These are phyloP conservation scores for Sherardia arvensis DNA, from an alignment of 257 asterid genomes.

Conservation along the genomic window DNA sequence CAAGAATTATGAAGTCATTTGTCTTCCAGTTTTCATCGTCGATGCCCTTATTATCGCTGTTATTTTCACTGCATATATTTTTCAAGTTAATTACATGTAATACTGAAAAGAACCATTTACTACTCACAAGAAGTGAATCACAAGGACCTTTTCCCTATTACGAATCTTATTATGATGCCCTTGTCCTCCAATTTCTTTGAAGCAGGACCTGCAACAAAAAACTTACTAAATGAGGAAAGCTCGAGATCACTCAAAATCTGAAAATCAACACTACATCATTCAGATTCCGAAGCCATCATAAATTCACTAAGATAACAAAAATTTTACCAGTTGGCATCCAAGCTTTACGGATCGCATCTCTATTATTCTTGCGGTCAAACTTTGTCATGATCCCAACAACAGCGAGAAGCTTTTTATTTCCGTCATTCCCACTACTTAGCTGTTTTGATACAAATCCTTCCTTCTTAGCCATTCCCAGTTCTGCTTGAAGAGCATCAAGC, in stretches of 20 bases:
- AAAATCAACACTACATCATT: background rate
- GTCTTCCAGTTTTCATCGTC: constrained; percentile 57
- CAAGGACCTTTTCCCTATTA: constrained; percentile 76
- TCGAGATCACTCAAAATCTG: background rate
- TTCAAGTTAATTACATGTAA: constrained; percentile 32
- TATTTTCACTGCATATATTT: constrained; percentile 53
- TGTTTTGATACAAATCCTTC: constrained; percentile 61
- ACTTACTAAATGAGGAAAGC: background rate
- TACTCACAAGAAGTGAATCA: constrained; percentile 18
- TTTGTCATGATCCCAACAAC: constrained; percentile 65
- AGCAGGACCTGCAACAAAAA: constrained; percentile 42
- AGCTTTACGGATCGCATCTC: constrained; percentile 89
- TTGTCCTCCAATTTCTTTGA: constrained; percentile 58
- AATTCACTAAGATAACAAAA: constrained; percentile 7
- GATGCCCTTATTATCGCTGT: constrained; percentile 62
- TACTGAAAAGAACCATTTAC: constrained; percentile 14
- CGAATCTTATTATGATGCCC: constrained; percentile 71
- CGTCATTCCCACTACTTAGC: constrained; percentile 27
- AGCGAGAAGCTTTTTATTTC: constrained; percentile 62
- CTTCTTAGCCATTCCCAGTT: constrained; percentile 63
- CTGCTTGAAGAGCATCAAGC: constrained; percentile 53
- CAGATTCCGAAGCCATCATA: background rate
- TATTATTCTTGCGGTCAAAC: constrained; percentile 66
- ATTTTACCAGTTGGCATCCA: constrained; percentile 74
- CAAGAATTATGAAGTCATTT: constrained; percentile 72